Conservation (phyloP, 768 basidiomycete species). For the Naganishia vishniacii region DNA sequence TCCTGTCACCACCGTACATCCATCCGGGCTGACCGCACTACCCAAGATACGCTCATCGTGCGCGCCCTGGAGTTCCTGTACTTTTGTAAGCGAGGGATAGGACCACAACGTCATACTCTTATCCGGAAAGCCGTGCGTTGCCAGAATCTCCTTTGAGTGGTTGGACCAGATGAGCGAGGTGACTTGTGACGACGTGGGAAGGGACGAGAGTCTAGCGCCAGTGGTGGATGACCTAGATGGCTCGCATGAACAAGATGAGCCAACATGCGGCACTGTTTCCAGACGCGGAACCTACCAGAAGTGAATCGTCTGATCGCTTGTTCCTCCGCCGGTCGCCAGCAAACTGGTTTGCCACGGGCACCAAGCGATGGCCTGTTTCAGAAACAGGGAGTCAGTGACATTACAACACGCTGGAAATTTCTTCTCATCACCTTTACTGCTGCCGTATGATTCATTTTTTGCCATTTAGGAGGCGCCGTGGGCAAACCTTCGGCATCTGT, state of each 20-base stretch:
- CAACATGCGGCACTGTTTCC: neutral
- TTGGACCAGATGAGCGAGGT: conserved; percentile 83
- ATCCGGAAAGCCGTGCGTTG: conserved; percentile 85
- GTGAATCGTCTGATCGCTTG: conserved; percentile 65
- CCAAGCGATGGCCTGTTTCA: conserved; percentile 78
- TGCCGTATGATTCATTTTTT: conserved; percentile 82
- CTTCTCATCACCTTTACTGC: conserved; percentile 55
- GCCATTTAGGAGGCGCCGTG: conserved; percentile 64
- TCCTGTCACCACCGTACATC: conserved; percentile 84
- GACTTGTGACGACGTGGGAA: conserved; percentile 82
- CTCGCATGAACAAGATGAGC: neutral
- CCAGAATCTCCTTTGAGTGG: conserved; percentile 80
- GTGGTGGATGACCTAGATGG: conserved; percentile 52
- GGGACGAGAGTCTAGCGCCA: conserved; percentile 79
- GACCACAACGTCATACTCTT: conserved; percentile 50
- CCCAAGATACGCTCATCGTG: conserved; percentile 88
- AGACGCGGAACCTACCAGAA: conserved; percentile 37
- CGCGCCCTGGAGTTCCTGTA: conserved; percentile 81
- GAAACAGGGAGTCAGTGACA: conserved; percentile 2
- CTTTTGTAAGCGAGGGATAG: conserved; percentile 76
- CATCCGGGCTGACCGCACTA: conserved; percentile 76
- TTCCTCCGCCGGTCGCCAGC: conserved; percentile 89
- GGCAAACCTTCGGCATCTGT: conserved; percentile 38
- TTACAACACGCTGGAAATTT: neutral
- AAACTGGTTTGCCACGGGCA: conserved; percentile 92